Evolutionary conservation across 495 filamentous ascomycete genomes (phyloP).

Genomic region (Penicillium parvum): DNA sequence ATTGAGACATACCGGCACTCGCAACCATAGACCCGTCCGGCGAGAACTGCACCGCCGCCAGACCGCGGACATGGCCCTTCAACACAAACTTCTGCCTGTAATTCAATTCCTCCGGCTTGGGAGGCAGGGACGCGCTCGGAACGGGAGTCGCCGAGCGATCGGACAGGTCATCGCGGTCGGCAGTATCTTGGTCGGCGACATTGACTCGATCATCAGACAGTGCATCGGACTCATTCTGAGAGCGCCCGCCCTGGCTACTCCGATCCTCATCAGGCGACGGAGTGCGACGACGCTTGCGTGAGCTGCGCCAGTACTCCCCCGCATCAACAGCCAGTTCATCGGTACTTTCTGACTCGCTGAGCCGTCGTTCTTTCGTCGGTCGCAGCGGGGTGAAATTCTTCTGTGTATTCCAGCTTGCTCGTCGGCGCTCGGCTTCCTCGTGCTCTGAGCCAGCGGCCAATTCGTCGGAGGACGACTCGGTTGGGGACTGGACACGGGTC

Average conservation of each 20-base stretch:
- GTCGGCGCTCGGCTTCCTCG: conserved; percentile 37
- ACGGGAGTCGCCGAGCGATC: conserved; percentile 33
- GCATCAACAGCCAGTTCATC: conserved; percentile 43
- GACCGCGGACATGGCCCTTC: conserved; percentile 67
- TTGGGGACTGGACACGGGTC: conserved; percentile 29
- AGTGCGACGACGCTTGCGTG: conserved; percentile 26
- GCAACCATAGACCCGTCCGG: conserved; percentile 88
- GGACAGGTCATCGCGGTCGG: conserved; percentile 15
- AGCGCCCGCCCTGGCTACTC: conserved; percentile 12
- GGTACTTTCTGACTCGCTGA: conserved; percentile 39
- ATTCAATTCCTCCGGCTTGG: conserved; percentile 46
- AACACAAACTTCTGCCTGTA: conserved; percentile 64
- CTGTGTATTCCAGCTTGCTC: conserved; percentile 35
- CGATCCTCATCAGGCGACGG: conserved; percentile 15
- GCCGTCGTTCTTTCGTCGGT: conserved; percentile 26
- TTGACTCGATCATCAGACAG: conserved; percentile 16
- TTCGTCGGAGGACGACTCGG: conserved; percentile 52
- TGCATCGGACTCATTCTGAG: conserved; percentile 15
- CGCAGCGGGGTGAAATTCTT: conserved; percentile 38
- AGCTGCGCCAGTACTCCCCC: conserved; percentile 37
- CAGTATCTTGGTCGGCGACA: conserved; percentile 3
- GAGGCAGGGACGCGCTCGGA: conserved; percentile 32
- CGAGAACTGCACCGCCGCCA: conserved; percentile 86
- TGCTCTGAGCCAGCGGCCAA: conserved; percentile 42
- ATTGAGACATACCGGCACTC: conserved; percentile 58